Evolutionary conservation across 129 eudicot genomes (phyloP).

Genomic region (Artemisia tridentata): DNA sequence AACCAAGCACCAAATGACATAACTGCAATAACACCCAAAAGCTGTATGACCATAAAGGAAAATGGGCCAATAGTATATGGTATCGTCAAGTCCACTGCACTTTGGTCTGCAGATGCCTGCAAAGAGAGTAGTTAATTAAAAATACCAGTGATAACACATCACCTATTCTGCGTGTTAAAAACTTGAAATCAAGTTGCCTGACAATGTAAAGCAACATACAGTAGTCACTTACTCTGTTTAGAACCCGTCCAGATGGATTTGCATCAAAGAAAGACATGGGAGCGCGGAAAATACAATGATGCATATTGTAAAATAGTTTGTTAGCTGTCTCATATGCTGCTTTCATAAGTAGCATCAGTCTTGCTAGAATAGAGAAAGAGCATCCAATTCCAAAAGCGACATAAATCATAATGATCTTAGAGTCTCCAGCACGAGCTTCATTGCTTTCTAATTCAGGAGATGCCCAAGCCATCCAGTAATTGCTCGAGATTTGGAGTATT

Average conservation of each 20-base stretch:
- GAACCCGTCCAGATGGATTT: conserved; percentile 81
- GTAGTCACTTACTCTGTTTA: conserved; percentile 60
- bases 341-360: conserved; percentile 48
- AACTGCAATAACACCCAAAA: conserved; percentile 64
- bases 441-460: conserved; percentile 54
- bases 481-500: conserved; percentile 64
- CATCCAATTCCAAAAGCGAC: conserved; percentile 71
- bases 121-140: background rate
- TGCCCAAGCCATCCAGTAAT: conserved; percentile 98
- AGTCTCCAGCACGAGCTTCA: conserved; percentile 41
- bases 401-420: conserved; percentile 59
- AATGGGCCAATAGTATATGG: conserved; percentile 44
- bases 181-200: background rate
- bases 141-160: background rate
- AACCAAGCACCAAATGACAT: conserved; percentile 94
- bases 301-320: conserved; percentile 74
- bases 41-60: conserved; percentile 65
- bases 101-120: conserved; percentile 95
- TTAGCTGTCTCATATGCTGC: conserved; percentile 68
- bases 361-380: conserved; percentile 54
- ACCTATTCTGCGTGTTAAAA: background rate
- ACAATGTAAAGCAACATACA: background rate
- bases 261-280: conserved; percentile 99
- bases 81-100: conserved; percentile 64
- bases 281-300: conserved; percentile 69